Evolutionary conservation across 2,329 filamentous ascomycete species (phyloP), one percentile per base, ranked within the genome.

Genomic region (Aureobasidium sp.): DNA sequence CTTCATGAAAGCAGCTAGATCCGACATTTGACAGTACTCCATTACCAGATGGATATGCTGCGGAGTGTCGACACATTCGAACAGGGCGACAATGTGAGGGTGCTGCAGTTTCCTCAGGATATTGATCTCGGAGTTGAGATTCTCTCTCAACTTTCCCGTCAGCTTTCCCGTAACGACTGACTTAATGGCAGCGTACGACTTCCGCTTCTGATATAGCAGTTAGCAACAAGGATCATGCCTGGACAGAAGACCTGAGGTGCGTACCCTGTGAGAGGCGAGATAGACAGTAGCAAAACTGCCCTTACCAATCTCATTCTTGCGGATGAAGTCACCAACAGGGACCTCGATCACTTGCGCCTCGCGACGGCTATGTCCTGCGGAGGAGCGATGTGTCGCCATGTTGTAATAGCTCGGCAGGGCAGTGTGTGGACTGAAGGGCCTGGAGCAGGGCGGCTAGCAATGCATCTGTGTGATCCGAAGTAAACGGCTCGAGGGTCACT

Each of bases 251-350:
- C 8, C 7, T 36, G 32, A 9, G 36, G 20, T 27, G 66, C 67
- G 50, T 63, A 73, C 71, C 64, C 68, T 67, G 64, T 75, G 72
- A 57, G 73, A 71, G 47, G 72, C 73, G 29, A 74, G 67, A 75
- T 94, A 97, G 67, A 99, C 94, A 68, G 91, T 91, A 67, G 94
- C 94, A 80, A 97, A 99, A 79, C 94, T 97, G 66, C 94, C 94
- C 78, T 94, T 94, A 66, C 94, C 94, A 73, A 97, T 97, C 78
- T 97, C 90, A 68, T 89, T 87, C 69, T 91, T 85, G 70, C 93
- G 87, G 70, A 84, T 83, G 76, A 95, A 97, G 71, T 88, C 86
- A 68, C 91, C 90, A 70, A 94, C 81, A 50, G 77, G 73, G 68
- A 69, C 73, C 67, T 70, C 74, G 71, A 36, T 56, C 42, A 55